These are phyloP conservation scores for Bruguiera sexangula DNA, from an alignment of 345 rosid species.

Conservation along the genomic window DNA sequence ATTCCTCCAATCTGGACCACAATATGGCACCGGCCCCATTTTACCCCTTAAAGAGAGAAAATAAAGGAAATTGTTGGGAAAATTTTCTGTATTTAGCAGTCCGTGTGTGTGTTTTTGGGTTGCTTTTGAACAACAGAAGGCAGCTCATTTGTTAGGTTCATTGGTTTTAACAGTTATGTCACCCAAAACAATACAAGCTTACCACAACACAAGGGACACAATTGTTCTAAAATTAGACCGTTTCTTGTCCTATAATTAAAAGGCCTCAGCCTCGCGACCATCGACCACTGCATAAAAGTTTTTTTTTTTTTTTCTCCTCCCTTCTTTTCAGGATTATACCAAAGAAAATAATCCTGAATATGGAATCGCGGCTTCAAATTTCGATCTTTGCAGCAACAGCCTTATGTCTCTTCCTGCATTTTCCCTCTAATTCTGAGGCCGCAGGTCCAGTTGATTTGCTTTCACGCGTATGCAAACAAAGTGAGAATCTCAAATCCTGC, in stretches of 20 bases:
- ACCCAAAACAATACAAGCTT: background rate
- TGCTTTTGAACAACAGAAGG: background rate
- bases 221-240: background rate
- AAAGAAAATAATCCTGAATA: background rate
- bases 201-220: no score
- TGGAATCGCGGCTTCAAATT: background rate
- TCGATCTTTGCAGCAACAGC: background rate
- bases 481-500: conserved; percentile 2
- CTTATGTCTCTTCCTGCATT: background rate
- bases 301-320: background rate
- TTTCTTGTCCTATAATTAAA: background rate
- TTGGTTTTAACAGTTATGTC: background rate
- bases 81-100: no score
- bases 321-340: no score
- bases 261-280: no score
- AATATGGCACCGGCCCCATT: no score
- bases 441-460: background rate
- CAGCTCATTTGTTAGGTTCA: background rate
- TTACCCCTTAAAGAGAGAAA: no score
- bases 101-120: no score
- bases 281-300: background rate
- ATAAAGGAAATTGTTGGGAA: no score
- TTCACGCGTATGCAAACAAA: background rate
- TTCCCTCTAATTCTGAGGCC: conserved; percentile 3
- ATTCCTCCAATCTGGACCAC: no score